Evolutionary conservation across 176 grass and related monocot genomes (phyloP).

Genomic region (Cenchrus americanus): DNA sequence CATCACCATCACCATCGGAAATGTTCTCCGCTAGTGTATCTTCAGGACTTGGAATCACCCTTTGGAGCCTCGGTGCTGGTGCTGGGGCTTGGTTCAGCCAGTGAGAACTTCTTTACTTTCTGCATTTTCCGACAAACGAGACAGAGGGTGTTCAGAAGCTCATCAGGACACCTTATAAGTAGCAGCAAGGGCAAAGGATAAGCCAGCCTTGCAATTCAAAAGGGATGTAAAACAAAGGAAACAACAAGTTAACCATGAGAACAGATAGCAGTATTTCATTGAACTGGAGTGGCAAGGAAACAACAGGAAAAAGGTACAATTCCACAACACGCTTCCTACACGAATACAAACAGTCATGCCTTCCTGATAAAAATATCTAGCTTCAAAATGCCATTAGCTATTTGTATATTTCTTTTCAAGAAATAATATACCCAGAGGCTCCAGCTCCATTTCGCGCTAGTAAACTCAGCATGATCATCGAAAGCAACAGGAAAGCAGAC

Average conservation of each 20-base stretch:
- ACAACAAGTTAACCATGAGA: neutral
- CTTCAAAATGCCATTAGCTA: neutral
- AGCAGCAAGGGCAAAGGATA: neutral
- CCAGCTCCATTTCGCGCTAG: neutral
- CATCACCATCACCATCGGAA: neutral
- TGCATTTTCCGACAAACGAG: slow-evolving; percentile 40
- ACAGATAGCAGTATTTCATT: neutral
- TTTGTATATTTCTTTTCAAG: neutral
- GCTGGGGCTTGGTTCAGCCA: slow-evolving; percentile 51
- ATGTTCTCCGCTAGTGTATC: neutral
- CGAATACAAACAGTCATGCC: neutral
- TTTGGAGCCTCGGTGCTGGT: slow-evolving; percentile 46
- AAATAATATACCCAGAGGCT: neutral
- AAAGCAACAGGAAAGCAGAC: neutral
- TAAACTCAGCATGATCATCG: neutral
- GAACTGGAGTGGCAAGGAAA: neutral
- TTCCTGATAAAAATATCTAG: neutral
- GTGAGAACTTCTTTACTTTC: slow-evolving; percentile 85
- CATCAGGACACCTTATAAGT: neutral
- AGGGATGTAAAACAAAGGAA: neutral
- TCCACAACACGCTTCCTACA: neutral
- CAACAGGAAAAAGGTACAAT: neutral
- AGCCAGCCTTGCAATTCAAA: neutral
- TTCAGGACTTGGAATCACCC: slow-evolving; percentile 39
- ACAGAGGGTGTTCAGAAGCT: slow-evolving; percentile 2